phyloP scores from a whole-genome alignment of 176 grass and related monocot species.

The Carex myosuroides region DNA sequence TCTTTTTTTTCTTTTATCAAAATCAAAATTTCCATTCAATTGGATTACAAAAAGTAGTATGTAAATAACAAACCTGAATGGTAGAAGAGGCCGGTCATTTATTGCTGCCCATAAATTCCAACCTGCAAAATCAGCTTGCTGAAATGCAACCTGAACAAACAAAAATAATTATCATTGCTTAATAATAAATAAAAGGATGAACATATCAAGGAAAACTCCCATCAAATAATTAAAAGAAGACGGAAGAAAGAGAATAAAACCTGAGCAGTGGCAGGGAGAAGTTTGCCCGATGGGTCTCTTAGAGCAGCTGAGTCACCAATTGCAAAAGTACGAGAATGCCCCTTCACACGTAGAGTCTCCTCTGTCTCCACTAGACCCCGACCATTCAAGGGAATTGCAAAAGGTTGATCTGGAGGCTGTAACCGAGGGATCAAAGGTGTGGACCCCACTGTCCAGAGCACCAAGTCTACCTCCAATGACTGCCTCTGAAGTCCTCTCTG shows the following conservation, averaged over 20 bases:
- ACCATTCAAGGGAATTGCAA: conserved; percentile 72
- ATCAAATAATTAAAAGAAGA: background rate
- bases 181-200: background rate
- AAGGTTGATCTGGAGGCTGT: conserved; percentile 46
- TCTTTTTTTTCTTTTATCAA: background rate
- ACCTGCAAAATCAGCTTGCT: conserved; percentile 86
- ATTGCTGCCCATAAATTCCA: conserved; percentile 98
- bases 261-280: conserved; percentile 81
- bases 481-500: conserved; percentile 64
- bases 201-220: background rate
- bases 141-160: conserved; percentile 73
- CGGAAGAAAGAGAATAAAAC: conserved; percentile 17
- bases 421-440: conserved; percentile 63
- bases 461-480: conserved; percentile 60
- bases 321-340: conserved; percentile 79
- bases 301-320: conserved; percentile 89
- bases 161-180: background rate
- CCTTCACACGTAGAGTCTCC: conserved; percentile 87
- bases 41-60: background rate
- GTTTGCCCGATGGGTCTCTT: conserved; percentile 70
- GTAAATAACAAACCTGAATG: conserved; percentile 54
- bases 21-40: background rate
- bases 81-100: conserved; percentile 75
- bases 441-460: conserved; percentile 92
- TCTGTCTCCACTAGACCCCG: conserved; percentile 85